A percentile compares a stretch with the other conserved stretches of the same genome.
phyloP scores from a whole-genome alignment of 768 basidiomycete genomes.

The Boletus edulis region DNA sequence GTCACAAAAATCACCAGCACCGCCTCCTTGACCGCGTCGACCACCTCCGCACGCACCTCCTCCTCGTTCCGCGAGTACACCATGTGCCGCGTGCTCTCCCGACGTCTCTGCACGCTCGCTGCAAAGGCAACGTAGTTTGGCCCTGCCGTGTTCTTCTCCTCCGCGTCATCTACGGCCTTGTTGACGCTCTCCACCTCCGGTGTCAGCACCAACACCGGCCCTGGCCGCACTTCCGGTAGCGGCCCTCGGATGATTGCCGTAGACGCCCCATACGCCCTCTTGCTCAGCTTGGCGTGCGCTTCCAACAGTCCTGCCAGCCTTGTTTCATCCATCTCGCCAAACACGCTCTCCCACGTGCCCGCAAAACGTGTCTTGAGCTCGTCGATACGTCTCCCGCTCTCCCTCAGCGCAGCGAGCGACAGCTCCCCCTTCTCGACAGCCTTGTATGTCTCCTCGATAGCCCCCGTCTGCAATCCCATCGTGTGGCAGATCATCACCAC shows the following conservation, averaged over 20 bases:
- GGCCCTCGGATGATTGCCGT: constrained; percentile 47
- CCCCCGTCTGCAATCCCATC: constrained; percentile 49
- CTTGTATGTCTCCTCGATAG: constrained; percentile 49
- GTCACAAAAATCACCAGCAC: constrained; percentile 47
- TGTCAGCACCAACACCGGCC: constrained; percentile 47
- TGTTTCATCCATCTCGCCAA: constrained; percentile 29
- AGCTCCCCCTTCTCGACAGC: constrained; percentile 49
- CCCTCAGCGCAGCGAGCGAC: constrained; percentile 34
- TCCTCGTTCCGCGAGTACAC: constrained; percentile 37
- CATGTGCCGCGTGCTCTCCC: constrained; percentile 38
- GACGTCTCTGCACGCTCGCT: constrained; percentile 33
- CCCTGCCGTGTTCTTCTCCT: constrained; percentile 56
- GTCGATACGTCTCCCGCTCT: constrained; percentile 45
- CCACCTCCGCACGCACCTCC: not conserved
- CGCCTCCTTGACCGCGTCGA: not conserved
- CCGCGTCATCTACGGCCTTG: constrained; percentile 58
- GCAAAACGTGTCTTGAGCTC: constrained; percentile 51
- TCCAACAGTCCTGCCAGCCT: constrained; percentile 31
- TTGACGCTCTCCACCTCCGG: constrained; percentile 59
- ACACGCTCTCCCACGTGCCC: constrained; percentile 43
- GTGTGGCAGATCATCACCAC: constrained; percentile 76
- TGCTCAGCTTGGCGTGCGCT: constrained; percentile 42
- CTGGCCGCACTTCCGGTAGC: constrained; percentile 29
- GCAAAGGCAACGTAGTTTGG: constrained; percentile 54
- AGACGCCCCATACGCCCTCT: constrained; percentile 45